Evolutionary conservation across 169 alveolate species (phyloP).

Genomic region (Plasmodium gallinaceum): DNA sequence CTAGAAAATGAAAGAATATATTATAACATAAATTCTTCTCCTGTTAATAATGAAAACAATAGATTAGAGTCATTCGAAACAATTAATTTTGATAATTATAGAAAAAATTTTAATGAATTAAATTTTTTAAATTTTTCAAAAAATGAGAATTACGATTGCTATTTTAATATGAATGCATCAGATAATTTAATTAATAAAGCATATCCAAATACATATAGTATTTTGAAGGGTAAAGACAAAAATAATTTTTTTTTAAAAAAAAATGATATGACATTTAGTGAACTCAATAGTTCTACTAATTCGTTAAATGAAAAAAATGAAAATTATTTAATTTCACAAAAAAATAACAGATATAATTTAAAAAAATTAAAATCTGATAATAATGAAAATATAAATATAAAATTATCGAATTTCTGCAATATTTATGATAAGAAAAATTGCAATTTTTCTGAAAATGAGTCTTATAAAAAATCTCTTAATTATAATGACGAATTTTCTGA

Average conservation of each 20-base stretch:
- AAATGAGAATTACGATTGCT: constrained; percentile 13
- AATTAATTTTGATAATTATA: not conserved
- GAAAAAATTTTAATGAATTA: not conserved
- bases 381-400: too few relatives aligned
- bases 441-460: too few relatives aligned
- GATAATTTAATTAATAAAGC: not conserved
- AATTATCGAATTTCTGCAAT: too few relatives aligned
- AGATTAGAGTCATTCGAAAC: not conserved
- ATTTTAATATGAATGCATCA: not conserved
- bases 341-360: not conserved
- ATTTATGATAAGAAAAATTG: too few relatives aligned
- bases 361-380: not conserved
- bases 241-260: not conserved
- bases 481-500: not conserved
- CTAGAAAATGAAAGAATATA: not conserved
- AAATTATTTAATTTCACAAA: constrained; percentile 4
- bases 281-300: constrained; percentile 1
- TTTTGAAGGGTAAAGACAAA: not conserved
- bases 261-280: not conserved
- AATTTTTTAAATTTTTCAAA: constrained; percentile 15
- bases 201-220: not conserved
- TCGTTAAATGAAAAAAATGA: constrained; percentile 18
- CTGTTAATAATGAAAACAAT: not conserved
- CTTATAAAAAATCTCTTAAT: too few relatives aligned
- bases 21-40: not conserved